A percentile compares a stretch with the other conserved stretches of the same genome.
These are phyloP conservation scores for Parastagonospora avenae DNA, from an alignment of 2,329 filamentous ascomycete species.

Conservation along the genomic window DNA sequence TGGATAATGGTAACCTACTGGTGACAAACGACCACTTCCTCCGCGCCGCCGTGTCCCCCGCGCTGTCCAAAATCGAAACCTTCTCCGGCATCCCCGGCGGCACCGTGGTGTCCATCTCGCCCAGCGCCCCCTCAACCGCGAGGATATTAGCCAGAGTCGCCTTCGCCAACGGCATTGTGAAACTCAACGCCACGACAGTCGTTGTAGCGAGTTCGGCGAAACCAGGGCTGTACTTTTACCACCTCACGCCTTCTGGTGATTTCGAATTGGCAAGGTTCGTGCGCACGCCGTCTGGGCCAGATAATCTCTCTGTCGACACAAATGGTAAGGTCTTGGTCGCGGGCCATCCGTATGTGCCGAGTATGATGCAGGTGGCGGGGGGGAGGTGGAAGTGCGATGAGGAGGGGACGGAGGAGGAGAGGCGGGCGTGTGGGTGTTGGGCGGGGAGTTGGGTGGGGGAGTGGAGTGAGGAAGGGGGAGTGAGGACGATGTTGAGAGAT, in stretches of 20 bases:
- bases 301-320: slow-evolving; percentile 49
- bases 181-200: slow-evolving; percentile 44
- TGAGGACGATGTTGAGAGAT: slow-evolving; percentile 43
- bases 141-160: slow-evolving; percentile 40
- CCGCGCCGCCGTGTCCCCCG: slow-evolving; percentile 22
- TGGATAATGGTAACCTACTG: slow-evolving; percentile 41
- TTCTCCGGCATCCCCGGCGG: slow-evolving; percentile 45
- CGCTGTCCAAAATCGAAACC: slow-evolving; percentile 47
- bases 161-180: slow-evolving; percentile 51
- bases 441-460: slow-evolving; percentile 47
- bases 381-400: slow-evolving; percentile 23
- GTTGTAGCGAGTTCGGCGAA: slow-evolving; percentile 48
- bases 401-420: slow-evolving; percentile 19
- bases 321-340: slow-evolving; percentile 48
- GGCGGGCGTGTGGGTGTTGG: slow-evolving; percentile 30
- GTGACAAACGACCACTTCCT: slow-evolving; percentile 53
- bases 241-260: slow-evolving; percentile 4
- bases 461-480: slow-evolving; percentile 45
- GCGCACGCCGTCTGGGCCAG: slow-evolving; percentile 41
- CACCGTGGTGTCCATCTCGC: slow-evolving; percentile 44
- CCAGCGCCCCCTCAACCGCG: slow-evolving; percentile 11
- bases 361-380: slow-evolving; percentile 29
- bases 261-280: slow-evolving; percentile 18
- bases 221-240: slow-evolving; percentile 45
- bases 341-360: slow-evolving; percentile 48